Percentiles rank a stretch among this genome's conserved stretches.
Conservation (phyloP, 139 green algal species). For the Chlorella sp. region DNA sequence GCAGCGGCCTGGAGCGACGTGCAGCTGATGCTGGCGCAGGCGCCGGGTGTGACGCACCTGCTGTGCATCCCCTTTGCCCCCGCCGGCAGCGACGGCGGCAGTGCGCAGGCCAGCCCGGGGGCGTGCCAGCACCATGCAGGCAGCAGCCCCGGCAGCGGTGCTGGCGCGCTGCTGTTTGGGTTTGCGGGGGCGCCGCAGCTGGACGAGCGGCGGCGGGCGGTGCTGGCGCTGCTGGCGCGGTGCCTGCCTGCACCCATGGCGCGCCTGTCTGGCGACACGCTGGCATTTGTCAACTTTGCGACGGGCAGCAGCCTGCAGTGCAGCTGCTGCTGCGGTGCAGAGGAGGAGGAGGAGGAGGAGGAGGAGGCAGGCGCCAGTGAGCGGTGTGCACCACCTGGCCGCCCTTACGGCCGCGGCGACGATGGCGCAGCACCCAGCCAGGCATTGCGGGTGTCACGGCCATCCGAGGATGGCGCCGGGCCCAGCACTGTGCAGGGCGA, state of each 20-base stretch:
- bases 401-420: not conserved
- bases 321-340: slow-evolving; percentile 15
- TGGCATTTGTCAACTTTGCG: slow-evolving; percentile 15
- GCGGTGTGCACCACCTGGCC: not conserved
- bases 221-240: slow-evolving; percentile 13
- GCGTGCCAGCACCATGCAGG: not conserved
- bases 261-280: slow-evolving; percentile 4
- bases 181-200: not conserved
- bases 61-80: slow-evolving; percentile 24
- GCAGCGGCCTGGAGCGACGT: slow-evolving; percentile 15
- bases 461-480: not conserved
- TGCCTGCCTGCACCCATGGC: slow-evolving; percentile 18
- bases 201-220: not conserved
- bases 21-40: slow-evolving; percentile 5
- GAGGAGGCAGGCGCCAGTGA: not conserved
- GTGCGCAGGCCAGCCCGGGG: not conserved
- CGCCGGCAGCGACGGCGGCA: not conserved
- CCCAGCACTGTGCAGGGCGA: not conserved
- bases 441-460: not conserved
- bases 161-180: slow-evolving; percentile 31
- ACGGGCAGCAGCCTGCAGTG: not conserved
- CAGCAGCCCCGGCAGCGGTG: not conserved
- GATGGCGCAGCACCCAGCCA: not conserved
- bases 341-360: slow-evolving; percentile 11
- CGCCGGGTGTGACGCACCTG: slow-evolving; percentile 4